These are phyloP conservation scores for Emmonsiellopsis sp. DNA, from an alignment of 2,329 filamentous ascomycete species.

Conservation along the genomic window DNA sequence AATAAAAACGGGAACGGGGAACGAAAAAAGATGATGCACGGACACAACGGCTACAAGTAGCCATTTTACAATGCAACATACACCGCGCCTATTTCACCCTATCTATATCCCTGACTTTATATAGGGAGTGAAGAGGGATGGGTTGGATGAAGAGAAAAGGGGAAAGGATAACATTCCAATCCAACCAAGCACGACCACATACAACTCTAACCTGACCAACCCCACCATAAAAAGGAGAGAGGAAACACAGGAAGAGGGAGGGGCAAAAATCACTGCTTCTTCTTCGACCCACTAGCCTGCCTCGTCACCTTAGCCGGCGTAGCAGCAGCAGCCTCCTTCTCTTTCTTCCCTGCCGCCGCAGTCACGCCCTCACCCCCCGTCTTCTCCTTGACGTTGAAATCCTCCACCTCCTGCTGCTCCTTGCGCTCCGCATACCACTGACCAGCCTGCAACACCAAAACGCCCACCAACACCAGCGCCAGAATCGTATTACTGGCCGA, in stretches of 20 bases:
- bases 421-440: constrained; percentile 98
- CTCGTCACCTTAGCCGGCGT: constrained; percentile 13
- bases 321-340: constrained; percentile 8
- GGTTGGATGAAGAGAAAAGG: background rate
- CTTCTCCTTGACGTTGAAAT: constrained; percentile 47
- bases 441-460: constrained; percentile 85
- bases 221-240: background rate
- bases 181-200: too few relatives aligned
- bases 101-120: too few relatives aligned
- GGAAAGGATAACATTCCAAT: background rate
- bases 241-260: background rate
- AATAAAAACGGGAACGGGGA: background rate
- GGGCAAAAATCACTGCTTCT: constrained; percentile 19
- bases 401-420: constrained; percentile 68
- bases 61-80: too few relatives aligned
- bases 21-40: too few relatives aligned
- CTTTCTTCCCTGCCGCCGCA: background rate
- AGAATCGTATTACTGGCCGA: constrained; percentile 94
- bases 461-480: constrained; percentile 81
- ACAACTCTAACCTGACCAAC: background rate
- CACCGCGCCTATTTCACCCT: too few relatives aligned
- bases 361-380: background rate
- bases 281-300: constrained; percentile 20
- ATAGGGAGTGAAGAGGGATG: too few relatives aligned
- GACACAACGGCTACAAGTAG: too few relatives aligned